Percentiles rank a stretch among this genome's conserved stretches.
phyloP scores from a whole-genome alignment of 2,329 filamentous ascomycete genomes.

The Monilinia laxa region DNA sequence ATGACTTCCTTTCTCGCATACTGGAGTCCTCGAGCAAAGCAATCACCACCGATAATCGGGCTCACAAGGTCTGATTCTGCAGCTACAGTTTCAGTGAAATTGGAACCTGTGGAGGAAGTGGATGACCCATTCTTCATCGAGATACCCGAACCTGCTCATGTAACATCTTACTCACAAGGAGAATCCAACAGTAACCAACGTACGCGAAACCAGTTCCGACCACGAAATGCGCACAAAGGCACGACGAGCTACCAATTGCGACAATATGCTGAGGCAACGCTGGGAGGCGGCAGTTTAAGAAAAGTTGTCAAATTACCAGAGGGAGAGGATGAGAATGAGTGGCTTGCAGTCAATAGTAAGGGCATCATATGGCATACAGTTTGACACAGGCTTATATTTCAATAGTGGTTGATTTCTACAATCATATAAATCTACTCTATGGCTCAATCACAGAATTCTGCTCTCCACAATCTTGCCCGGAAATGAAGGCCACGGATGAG shows the following conservation, averaged over 20 bases:
- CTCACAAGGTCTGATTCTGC: slow-evolving; percentile 34
- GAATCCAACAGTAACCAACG: slow-evolving; percentile 68
- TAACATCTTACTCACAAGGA: slow-evolving; percentile 43
- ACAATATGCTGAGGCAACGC: slow-evolving; percentile 96
- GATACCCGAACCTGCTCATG: slow-evolving; percentile 42
- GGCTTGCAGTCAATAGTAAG: slow-evolving; percentile 94
- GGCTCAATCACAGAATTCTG: slow-evolving; percentile 99
- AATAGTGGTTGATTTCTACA: slow-evolving; percentile 99
- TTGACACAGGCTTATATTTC: slow-evolving; percentile 35
- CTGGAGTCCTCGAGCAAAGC: slow-evolving; percentile 14
- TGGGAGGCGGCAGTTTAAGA: slow-evolving; percentile 89
- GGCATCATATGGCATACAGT: slow-evolving; percentile 8
- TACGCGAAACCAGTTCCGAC: slow-evolving; percentile 87
- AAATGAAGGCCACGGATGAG: slow-evolving; percentile 99
- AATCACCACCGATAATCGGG: neutral
- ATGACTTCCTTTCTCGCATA: slow-evolving; percentile 42
- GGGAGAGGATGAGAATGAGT: slow-evolving; percentile 96
- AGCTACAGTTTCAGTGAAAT: slow-evolving; percentile 28
- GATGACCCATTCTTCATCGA: slow-evolving; percentile 41
- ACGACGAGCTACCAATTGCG: slow-evolving; percentile 90
- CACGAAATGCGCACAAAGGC: slow-evolving; percentile 79
- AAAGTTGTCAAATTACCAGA: slow-evolving; percentile 97
- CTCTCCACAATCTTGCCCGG: slow-evolving; percentile 92
- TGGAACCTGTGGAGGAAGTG: slow-evolving; percentile 24
- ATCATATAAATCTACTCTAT: slow-evolving; percentile 98